These are phyloP conservation scores for Talaromyces albobiverticillius DNA, from an alignment of 2,329 filamentous ascomycete species.

Conservation along the genomic window DNA sequence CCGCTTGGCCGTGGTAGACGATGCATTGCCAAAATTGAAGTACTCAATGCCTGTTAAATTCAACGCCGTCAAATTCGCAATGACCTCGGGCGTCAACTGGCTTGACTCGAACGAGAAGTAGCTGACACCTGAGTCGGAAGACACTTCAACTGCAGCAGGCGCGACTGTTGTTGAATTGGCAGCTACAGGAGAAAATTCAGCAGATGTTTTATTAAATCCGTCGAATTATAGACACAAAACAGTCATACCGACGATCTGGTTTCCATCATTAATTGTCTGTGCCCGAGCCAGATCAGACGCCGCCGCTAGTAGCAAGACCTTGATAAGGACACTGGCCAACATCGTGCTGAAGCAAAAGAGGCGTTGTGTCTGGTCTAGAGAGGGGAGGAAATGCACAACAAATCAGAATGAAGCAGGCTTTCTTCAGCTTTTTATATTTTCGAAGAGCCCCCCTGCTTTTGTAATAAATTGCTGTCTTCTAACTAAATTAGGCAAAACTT, in stretches of 20 bases:
- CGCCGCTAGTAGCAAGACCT: not conserved
- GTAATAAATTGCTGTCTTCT: no score
- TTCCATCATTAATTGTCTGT: not conserved
- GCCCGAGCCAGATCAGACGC: not conserved
- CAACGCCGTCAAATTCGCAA: slow-evolving; percentile 30
- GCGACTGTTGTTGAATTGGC: slow-evolving; percentile 3
- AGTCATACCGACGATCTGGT: not conserved
- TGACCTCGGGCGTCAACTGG: slow-evolving; percentile 35
- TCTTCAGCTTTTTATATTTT: not conserved
- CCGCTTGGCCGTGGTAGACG: slow-evolving; percentile 15
- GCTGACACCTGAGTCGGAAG: not conserved
- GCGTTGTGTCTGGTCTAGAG: not conserved
- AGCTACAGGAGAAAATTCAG: not conserved
- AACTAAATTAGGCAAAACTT: no score
- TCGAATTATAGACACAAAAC: not conserved
- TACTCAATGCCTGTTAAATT: slow-evolving; percentile 29
- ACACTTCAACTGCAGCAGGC: not conserved
- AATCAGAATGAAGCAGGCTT: not conserved
- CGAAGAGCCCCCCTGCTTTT: not conserved
- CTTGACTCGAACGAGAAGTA: slow-evolving; percentile 23
- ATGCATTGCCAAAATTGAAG: slow-evolving; percentile 30
- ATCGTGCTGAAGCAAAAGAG: not conserved
- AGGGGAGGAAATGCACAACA: not conserved
- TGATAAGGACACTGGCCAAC: not conserved
- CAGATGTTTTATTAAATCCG: not conserved